Evolutionary conservation across 2,329 filamentous ascomycete species (phyloP).

Genomic region (Aspergillus sp.): DNA sequence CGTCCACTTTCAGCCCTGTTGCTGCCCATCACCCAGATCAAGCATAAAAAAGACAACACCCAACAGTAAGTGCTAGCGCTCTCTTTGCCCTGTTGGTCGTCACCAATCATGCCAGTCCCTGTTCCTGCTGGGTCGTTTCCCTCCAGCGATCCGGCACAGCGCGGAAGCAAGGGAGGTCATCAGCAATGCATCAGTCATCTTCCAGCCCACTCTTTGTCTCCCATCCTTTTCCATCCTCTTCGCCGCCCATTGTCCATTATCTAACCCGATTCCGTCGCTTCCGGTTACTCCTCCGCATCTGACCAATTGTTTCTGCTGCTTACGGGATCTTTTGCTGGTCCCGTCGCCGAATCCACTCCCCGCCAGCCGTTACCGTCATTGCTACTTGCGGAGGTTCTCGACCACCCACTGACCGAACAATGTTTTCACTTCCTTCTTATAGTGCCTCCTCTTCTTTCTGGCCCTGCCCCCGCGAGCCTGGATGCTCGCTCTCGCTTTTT

Average conservation of each 20-base stretch:
- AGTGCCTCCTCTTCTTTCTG: constrained; percentile 24
- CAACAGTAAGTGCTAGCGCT: constrained; percentile 12
- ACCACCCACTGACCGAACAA: constrained; percentile 26
- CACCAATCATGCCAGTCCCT: constrained; percentile 7
- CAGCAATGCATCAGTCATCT: constrained; percentile 29
- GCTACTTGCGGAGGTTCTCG: constrained; percentile 24
- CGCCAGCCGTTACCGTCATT: constrained; percentile 10
- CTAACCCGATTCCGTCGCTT: constrained; percentile 30
- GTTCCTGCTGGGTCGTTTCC: constrained; percentile 2
- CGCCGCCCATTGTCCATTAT: constrained; percentile 23
- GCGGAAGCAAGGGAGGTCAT: constrained; percentile 29
- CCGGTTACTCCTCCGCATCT: constrained; percentile 29
- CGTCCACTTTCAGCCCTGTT: constrained; percentile 15
- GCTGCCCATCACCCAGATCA: constrained; percentile 10
- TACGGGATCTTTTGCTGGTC: constrained; percentile 14
- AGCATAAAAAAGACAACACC: constrained; percentile 10
- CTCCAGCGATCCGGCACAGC: constrained; percentile 21
- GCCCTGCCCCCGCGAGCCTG: constrained; percentile 17
- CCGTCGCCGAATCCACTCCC: constrained; percentile 14
- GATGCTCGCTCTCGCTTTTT: constrained; percentile 20
- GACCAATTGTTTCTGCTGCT: constrained; percentile 23
- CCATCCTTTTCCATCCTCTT: constrained; percentile 6
- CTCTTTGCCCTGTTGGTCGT: constrained; percentile 5
- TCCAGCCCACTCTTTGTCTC: constrained; percentile 11
- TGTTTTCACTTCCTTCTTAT: constrained; percentile 27